Evolutionary conservation across 1,139 yeast genomes (phyloP).

Genomic region (Pichia sp.): DNA sequence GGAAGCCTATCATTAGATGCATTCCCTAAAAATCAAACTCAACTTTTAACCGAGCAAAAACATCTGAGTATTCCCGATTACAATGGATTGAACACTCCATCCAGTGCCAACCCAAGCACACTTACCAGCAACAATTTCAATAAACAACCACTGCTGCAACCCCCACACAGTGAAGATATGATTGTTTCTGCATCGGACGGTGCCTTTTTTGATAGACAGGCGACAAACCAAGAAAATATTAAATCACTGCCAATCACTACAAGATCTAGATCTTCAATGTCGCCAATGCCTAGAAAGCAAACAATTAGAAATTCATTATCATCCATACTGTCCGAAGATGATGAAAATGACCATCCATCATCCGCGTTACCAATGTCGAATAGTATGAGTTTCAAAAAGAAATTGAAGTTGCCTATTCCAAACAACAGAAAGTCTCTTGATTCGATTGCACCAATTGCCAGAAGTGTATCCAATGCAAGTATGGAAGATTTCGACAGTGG

Average conservation of each 20-base stretch:
- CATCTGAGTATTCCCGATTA: neutral
- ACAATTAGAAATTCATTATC: constrained; percentile 11
- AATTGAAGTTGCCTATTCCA: constrained; percentile 13
- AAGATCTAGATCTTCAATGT: constrained; percentile 9
- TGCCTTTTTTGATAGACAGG: neutral
- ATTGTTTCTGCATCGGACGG: neutral
- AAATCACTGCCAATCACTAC: neutral
- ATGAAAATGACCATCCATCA: constrained; percentile 6
- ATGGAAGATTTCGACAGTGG: constrained; percentile 1
- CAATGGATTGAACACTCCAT: neutral
- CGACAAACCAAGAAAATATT: neutral
- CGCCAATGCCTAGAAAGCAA: constrained; percentile 12
- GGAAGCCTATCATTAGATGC: constrained; percentile 68
- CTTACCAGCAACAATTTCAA: too few species aligned
- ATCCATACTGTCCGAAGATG: constrained; percentile 11
- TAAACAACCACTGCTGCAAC: neutral
- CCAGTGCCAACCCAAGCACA: neutral
- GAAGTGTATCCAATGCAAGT: constrained; percentile 1
- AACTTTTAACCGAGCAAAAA: constrained; percentile 3
- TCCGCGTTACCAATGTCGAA: constrained; percentile 9
- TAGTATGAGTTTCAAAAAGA: constrained; percentile 16
- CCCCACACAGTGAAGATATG: neutral
- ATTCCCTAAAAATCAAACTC: constrained; percentile 27
- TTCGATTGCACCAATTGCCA: neutral
- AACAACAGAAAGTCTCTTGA: constrained; percentile 9